These are phyloP conservation scores for Phaeodactylum tricornutum DNA, from an alignment of 108 stramenopile species.

Conservation along the genomic window DNA sequence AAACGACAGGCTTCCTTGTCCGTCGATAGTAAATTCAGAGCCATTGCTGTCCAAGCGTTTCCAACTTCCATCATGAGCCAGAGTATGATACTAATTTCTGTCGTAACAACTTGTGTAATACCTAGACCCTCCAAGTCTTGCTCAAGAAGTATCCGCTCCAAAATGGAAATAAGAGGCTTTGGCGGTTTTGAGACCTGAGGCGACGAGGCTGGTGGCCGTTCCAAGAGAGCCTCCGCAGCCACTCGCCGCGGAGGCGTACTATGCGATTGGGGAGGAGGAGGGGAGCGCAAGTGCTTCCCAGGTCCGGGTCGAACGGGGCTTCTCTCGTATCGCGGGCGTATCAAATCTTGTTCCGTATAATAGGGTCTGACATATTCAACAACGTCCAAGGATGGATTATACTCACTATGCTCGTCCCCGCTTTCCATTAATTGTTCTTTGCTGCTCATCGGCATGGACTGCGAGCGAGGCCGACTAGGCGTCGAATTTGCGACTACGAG, in stretches of 20 bases:
- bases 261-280: neutral
- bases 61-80: constrained; percentile 28
- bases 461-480: neutral
- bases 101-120: constrained; percentile 10
- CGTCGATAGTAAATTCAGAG: constrained; percentile 9
- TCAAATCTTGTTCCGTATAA: neutral
- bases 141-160: constrained; percentile 13
- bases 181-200: no score
- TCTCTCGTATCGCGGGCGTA: neutral
- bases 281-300: neutral
- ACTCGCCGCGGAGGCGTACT: no score
- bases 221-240: no score
- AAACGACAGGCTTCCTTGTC: constrained; percentile 12
- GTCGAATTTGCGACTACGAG: neutral
- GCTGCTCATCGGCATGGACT: neutral
- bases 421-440: no score
- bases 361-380: neutral
- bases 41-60: constrained; percentile 25
- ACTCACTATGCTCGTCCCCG: no score
- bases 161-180: constrained; percentile 9
- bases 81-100: constrained; percentile 11
- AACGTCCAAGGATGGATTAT: neutral
- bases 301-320: neutral
- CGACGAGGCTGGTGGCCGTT: no score
- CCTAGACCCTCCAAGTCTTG: constrained; percentile 12